A percentile compares a stretch with the other conserved stretches of the same genome.
These are phyloP conservation scores for Paramecium sexaurelia DNA, from an alignment of 73 alveolate species.

Conservation along the genomic window DNA sequence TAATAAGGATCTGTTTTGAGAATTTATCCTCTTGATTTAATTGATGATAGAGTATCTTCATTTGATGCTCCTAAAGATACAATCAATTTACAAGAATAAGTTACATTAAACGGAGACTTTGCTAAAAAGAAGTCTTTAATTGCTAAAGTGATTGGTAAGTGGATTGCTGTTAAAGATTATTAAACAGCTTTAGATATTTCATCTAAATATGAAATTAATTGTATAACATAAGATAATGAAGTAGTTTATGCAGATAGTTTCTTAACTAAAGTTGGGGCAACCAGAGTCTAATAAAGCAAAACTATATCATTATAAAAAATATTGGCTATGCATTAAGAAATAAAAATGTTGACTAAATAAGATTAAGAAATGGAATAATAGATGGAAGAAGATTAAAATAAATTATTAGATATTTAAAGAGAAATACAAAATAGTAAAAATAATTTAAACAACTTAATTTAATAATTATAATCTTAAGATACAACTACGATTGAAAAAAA, in stretches of 20 bases:
- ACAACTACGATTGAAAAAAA: neutral
- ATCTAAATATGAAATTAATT: neutral
- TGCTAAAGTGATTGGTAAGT: neutral
- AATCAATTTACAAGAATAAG: neutral
- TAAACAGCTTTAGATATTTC: constrained; percentile 19
- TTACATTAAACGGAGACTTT: neutral
- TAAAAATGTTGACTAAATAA: neutral
- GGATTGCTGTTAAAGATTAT: constrained; percentile 50
- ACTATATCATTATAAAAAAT: neutral
- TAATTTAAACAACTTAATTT: neutral
- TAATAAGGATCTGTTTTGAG: constrained; percentile 28
- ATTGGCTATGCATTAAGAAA: constrained; percentile 6
- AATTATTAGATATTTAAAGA: neutral
- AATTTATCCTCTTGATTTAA: constrained; percentile 37
- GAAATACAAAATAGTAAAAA: constrained; percentile 34
- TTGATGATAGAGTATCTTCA: neutral
- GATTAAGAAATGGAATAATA: neutral
- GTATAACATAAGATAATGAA: constrained; percentile 27
- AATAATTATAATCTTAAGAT: constrained; percentile 42
- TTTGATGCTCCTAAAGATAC: constrained; percentile 39
- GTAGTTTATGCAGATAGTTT: constrained; percentile 43
- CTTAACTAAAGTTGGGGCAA: constrained; percentile 3
- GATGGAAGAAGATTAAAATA: neutral
- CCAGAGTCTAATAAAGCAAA: neutral
- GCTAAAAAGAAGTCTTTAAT: neutral